Evolutionary conservation across 2,329 filamentous ascomycete genomes (phyloP), one percentile per base, ranked within the genome.

Genomic region (Penicillium sp.): DNA sequence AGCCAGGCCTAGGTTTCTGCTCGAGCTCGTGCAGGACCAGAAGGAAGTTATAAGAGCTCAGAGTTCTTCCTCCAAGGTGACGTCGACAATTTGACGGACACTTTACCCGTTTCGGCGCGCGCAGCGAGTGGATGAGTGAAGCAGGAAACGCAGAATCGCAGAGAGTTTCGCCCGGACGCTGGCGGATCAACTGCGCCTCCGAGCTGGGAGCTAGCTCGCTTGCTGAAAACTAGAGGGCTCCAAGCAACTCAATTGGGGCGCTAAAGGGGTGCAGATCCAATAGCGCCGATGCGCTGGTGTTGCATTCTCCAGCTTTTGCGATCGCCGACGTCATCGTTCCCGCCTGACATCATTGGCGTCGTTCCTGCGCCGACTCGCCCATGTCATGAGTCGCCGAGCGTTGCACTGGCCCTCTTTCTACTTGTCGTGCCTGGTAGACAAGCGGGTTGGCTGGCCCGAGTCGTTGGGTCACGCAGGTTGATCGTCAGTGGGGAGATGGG

Each of bases 281-380:
- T 51, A 38, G 38, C 9, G 39, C 32, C 34, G 41, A 39, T 40
- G 18, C 11, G 15, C 7, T 39, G 9, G 30, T 27, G 46, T 36
- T 39, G 36, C 36, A 43, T 27, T 36, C 13, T 27, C 26, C 11
- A 9, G n/a, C 31, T 25, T 36, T 26, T 14, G 18, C 49, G 45
- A 54, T 56, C 51, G 36, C 43, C 47, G 49, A 56, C 53, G 51
- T 53, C 51, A 56, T 51, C 41, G 43, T n/a, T 15, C 11, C 28
- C 15, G 13, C 13, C 36, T 55, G 53, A 54, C 53, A 51, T 56
- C 53, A 56, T 51, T 26, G 20, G 21, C 14, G 11, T 29, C 6
- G 41, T 44, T 30, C 39, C 38, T 44, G 45, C 31, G 16, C 23
- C 15, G 19, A 42, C 34, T 44, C 38, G 13, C 43, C 27, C 31